Evolutionary conservation across 2,329 filamentous ascomycete species (phyloP), one percentile per base, ranked within the genome.

Genomic region (Emmonsia crescens): DNA sequence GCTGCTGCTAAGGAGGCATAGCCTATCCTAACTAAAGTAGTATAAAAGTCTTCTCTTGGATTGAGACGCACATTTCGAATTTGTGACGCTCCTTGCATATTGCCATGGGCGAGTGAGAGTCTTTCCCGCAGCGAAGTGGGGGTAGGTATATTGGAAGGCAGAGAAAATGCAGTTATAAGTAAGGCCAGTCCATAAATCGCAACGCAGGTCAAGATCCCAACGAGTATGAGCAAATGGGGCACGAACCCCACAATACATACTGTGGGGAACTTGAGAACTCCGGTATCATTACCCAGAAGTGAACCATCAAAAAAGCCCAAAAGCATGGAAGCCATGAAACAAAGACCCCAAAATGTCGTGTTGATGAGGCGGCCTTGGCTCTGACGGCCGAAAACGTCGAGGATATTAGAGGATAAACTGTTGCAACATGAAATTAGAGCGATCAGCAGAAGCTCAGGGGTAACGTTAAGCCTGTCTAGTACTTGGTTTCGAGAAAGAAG

Each of bases 161-260:
- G 78, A 1, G 86, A 86, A 46, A 90, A 72, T 0, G 89, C 88
- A 0, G 91, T 93, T 5, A 96, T 80, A 0, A 87, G 62, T 33
- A 97, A 78, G 2, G 93, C 92, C 27, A 94, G 68, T 0, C 77
- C 77, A 71, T 97, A 97, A 56, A 99, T 95, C 8, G 80, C 70
- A 2, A 84, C 80, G 71, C 94, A 97, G 19, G 87, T 77, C 5
- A 84, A 63, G 55, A 96, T 96, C 0, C 93, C 94, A 8, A 83
- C 69, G 1, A 97, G 76, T 14, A 97, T 89, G 29, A 96, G 78
- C n/a, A 97, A 81, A 73, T 97, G 93, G 1, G 94, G 94, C 42
- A 97, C 88, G 72, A 97, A 96, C 0, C 93, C 91, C 36, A 97
- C 88, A 62, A 97, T 91, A 69, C 90, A 96, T 48, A 97, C 91